Percentiles rank a stretch among this genome's conserved stretches.
phyloP scores from a whole-genome alignment of 768 basidiomycete genomes.

The Boletellus ananiceps region DNA sequence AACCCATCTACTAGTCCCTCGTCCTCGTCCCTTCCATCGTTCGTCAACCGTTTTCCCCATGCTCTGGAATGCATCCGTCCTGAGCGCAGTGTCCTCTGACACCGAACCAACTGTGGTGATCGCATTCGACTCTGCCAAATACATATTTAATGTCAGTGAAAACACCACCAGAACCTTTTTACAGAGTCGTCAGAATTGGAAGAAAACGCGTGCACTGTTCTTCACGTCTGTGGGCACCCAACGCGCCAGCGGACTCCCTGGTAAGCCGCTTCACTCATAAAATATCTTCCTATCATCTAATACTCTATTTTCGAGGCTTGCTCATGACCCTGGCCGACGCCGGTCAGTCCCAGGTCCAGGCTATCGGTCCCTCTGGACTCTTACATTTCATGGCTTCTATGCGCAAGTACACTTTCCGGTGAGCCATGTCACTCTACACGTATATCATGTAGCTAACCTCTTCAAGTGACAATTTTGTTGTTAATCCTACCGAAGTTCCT shows the following conservation, averaged over 20 bases:
- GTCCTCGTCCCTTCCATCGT: slow-evolving; percentile 14
- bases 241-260: slow-evolving; percentile 67
- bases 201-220: slow-evolving; percentile 66
- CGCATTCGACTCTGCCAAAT: slow-evolving; percentile 73
- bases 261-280: slow-evolving; percentile 35
- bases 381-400: slow-evolving; percentile 66
- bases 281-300: neutral
- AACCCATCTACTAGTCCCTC: slow-evolving; percentile 9
- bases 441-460: neutral
- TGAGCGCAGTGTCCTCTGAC: slow-evolving; percentile 62
- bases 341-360: slow-evolving; percentile 47
- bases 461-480: slow-evolving; percentile 46
- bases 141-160: slow-evolving; percentile 86
- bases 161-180: slow-evolving; percentile 70
- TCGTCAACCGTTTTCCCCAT: slow-evolving; percentile 27
- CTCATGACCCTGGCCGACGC: slow-evolving; percentile 80
- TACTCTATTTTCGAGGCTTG: slow-evolving; percentile 44
- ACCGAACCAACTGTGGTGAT: slow-evolving; percentile 76
- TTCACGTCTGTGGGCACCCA: slow-evolving; percentile 61
- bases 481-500: slow-evolving; percentile 44
- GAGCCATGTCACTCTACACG: neutral
- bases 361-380: slow-evolving; percentile 74
- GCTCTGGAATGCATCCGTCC: slow-evolving; percentile 62
- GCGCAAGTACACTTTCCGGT: slow-evolving; percentile 68
- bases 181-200: slow-evolving; percentile 63